A percentile compares a stretch with the other conserved stretches of the same genome.
These are phyloP conservation scores for Mycena pura DNA, from an alignment of 768 basidiomycete genomes.

Conservation along the genomic window DNA sequence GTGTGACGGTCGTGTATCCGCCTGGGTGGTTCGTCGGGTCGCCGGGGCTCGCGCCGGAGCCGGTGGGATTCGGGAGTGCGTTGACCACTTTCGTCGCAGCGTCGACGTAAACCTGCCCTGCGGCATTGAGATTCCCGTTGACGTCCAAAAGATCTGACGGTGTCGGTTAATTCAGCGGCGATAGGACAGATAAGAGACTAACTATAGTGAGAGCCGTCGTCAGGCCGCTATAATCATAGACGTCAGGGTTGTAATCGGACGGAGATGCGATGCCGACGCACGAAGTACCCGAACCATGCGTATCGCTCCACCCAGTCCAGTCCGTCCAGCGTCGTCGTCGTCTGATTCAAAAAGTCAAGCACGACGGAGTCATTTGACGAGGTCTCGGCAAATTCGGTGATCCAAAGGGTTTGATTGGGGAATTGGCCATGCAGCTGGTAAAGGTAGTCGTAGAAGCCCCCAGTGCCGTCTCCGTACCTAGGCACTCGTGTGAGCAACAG, in stretches of 20 bases:
- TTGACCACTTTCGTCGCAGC: slow-evolving; percentile 45
- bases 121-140: slow-evolving; percentile 51
- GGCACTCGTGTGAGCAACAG: slow-evolving; percentile 29
- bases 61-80: slow-evolving; percentile 28
- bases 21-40: slow-evolving; percentile 1
- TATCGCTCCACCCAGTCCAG: slow-evolving; percentile 67
- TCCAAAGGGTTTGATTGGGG: slow-evolving; percentile 61
- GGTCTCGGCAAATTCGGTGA: slow-evolving; percentile 69
- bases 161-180: not conserved
- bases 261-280: slow-evolving; percentile 34
- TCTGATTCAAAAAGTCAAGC: slow-evolving; percentile 61
- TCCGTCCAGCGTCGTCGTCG: slow-evolving; percentile 59
- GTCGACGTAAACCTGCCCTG: slow-evolving; percentile 54
- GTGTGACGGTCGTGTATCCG: slow-evolving; percentile 21
- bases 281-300: slow-evolving; percentile 66
- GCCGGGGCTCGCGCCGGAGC: slow-evolving; percentile 8
- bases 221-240: slow-evolving; percentile 44
- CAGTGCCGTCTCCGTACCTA: slow-evolving; percentile 66
- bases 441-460: slow-evolving; percentile 61
- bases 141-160: slow-evolving; percentile 49
- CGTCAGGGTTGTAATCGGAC: slow-evolving; percentile 5
- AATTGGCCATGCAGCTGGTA: slow-evolving; percentile 58
- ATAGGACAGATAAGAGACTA: slow-evolving; percentile 23
- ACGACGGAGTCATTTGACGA: slow-evolving; percentile 55
- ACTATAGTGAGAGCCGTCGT: slow-evolving; percentile 50